A percentile compares a stretch with the other conserved stretches of the same genome.
Evolutionary conservation across 2,329 filamentous ascomycete genomes (phyloP).

Genomic region (Aspergillus pseudotamarii): DNA sequence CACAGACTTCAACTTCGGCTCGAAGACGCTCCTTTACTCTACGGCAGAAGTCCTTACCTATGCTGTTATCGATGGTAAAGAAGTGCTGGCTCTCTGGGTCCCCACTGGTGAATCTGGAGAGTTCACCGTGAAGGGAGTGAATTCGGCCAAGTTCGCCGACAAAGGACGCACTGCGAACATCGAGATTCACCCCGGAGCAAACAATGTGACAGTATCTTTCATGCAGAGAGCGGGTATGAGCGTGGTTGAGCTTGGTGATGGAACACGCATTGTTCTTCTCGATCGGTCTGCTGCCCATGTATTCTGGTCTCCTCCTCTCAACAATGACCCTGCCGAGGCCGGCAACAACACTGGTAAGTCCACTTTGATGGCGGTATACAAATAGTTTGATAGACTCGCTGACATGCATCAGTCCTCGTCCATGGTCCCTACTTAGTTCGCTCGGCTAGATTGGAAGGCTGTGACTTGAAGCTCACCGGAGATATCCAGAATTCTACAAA

Average conservation of each 20-base stretch:
- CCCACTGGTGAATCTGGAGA: conserved; percentile 59
- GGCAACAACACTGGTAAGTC: conserved; percentile 49
- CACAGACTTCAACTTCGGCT: conserved; percentile 61
- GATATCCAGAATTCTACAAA: conserved; percentile 48
- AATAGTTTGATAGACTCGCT: neutral
- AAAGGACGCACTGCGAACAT: conserved; percentile 47
- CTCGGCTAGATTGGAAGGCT: conserved; percentile 42
- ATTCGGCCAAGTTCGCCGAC: conserved; percentile 40
- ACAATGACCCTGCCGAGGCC: conserved; percentile 49
- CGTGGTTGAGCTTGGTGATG: conserved; percentile 51
- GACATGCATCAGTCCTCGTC: conserved; percentile 47
- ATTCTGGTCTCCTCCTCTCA: conserved; percentile 59
- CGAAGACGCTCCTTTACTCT: conserved; percentile 56
- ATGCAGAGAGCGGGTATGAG: conserved; percentile 54
- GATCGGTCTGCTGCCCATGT: conserved; percentile 58
- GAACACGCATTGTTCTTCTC: conserved; percentile 54
- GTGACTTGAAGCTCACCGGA: conserved; percentile 48
- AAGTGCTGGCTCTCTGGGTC: conserved; percentile 56
- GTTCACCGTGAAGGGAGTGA: conserved; percentile 51
- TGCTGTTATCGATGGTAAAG: conserved; percentile 50
- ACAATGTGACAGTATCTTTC: conserved; percentile 51
- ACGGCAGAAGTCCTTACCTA: conserved; percentile 60
- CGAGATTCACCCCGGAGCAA: conserved; percentile 45
- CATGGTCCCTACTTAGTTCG: conserved; percentile 58
- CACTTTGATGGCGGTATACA: neutral